A percentile compares a stretch with the other conserved stretches of the same genome.
These are phyloP conservation scores for Aspergillus ibericus DNA, from an alignment of 2,329 filamentous ascomycete species.

Conservation along the genomic window DNA sequence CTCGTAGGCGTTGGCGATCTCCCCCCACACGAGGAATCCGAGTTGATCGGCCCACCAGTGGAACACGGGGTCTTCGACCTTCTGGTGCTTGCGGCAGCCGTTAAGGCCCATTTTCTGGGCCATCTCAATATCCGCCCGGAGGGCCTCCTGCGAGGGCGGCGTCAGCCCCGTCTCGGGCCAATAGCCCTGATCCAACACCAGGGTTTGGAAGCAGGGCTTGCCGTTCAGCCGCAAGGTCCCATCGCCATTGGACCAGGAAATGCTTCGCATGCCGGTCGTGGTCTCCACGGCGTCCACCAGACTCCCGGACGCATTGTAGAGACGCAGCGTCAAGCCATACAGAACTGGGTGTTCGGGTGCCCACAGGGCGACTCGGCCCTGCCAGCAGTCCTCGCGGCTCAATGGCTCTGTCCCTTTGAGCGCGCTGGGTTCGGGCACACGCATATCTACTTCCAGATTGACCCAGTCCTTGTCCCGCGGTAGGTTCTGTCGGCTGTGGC, in stretches of 20 bases:
- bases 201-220: constrained; percentile 65
- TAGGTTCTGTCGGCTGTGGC: constrained; percentile 47
- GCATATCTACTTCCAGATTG: constrained; percentile 51
- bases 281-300: constrained; percentile 57
- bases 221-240: constrained; percentile 65
- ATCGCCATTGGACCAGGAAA: constrained; percentile 61
- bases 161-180: constrained; percentile 70
- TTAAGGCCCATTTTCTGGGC: constrained; percentile 68
- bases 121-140: constrained; percentile 63
- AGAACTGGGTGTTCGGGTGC: constrained; percentile 62
- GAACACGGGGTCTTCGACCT: constrained; percentile 66
- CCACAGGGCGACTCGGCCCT: constrained; percentile 65
- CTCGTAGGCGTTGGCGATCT: constrained; percentile 68
- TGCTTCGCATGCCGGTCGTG: constrained; percentile 60
- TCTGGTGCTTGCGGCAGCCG: constrained; percentile 67
- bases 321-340: constrained; percentile 60
- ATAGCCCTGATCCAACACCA: constrained; percentile 69
- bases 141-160: constrained; percentile 64
- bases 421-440: constrained; percentile 42
- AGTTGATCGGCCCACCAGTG: constrained; percentile 67
- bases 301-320: constrained; percentile 42
- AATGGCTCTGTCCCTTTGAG: constrained; percentile 28
- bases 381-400: constrained; percentile 53
- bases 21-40: constrained; percentile 67
- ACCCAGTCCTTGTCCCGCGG: constrained; percentile 53